Conservation (phyloP, 1,284 basidiomycete species). For the Cryptococcus amylolentus region DNA sequence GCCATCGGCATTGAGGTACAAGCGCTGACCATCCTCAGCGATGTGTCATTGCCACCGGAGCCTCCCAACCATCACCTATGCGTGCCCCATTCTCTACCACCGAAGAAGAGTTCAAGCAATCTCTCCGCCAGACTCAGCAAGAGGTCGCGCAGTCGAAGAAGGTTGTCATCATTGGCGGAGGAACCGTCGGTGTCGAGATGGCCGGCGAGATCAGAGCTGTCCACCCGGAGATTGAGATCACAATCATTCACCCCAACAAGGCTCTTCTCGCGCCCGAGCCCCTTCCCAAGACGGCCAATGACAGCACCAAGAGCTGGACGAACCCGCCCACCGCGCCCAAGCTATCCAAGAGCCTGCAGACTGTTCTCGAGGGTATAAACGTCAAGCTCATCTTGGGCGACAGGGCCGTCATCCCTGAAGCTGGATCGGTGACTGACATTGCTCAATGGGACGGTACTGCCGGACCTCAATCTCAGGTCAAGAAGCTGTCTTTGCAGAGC, state of each 20-base stretch:
- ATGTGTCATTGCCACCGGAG: constrained; percentile 44
- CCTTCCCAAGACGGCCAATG: constrained; percentile 11
- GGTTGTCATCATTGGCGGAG: constrained; percentile 49
- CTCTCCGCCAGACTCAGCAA: constrained; percentile 30
- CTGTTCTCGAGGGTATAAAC: constrained; percentile 35
- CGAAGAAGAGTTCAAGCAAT: constrained; percentile 18
- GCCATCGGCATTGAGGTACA: too few relatives aligned
- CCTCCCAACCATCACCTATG: constrained; percentile 43
- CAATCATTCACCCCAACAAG: constrained; percentile 21
- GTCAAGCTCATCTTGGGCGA: constrained; percentile 45
- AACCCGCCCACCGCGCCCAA: constrained; percentile 28
- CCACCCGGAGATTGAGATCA: constrained; percentile 29
- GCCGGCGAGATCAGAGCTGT: constrained; percentile 44
- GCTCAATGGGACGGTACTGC: constrained; percentile 31
- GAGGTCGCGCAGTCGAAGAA: constrained; percentile 36
- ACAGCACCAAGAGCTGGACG: constrained; percentile 15
- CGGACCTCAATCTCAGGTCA: constrained; percentile 28
- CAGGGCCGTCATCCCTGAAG: constrained; percentile 34
- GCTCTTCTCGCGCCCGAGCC: constrained; percentile 16
- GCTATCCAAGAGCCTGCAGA: constrained; percentile 31
- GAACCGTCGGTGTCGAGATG: constrained; percentile 52
- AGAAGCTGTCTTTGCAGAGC: constrained; percentile 30
- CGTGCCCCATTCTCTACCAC: constrained; percentile 29
- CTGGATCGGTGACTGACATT: neutral
- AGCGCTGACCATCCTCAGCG: constrained; percentile 14